A percentile compares a stretch with the other conserved stretches of the same genome.
Conservation (phyloP, 192 early-diverging fungal species). For the Coemansia nantahalensis region DNA sequence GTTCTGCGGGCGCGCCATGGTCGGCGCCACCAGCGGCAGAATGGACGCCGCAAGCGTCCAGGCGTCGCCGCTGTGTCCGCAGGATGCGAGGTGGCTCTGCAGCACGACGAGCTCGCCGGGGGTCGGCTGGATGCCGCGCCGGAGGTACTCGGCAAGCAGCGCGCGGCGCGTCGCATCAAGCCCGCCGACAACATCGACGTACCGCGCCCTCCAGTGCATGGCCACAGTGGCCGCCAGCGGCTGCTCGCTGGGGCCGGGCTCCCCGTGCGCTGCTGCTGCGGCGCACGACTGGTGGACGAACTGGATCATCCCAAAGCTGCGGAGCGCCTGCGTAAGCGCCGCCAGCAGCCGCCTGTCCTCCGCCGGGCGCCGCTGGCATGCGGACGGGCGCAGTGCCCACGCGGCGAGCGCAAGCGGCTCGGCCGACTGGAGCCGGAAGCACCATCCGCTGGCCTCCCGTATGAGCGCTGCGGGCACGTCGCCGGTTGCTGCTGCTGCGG, state of each 20-base stretch:
- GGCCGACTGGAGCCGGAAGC: constrained; percentile 8
- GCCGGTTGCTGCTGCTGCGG: no score
- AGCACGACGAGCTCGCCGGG: constrained; percentile 13
- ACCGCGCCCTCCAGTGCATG: not conserved
- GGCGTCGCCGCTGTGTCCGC: constrained; percentile 3
- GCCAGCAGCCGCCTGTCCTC: constrained; percentile 1
- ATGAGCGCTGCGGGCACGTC: not conserved
- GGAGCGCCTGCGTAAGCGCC: constrained; percentile 6
- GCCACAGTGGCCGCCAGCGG: not conserved
- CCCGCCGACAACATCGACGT: constrained; percentile 2
- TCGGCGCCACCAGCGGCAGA: constrained; percentile 13
- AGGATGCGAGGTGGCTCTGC: constrained; percentile 11
- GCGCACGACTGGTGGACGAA: not conserved
- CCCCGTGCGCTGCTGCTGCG: not conserved
- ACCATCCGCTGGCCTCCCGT: constrained; percentile 22
- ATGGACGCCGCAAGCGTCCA: constrained; percentile 8
- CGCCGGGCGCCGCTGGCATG: not conserved
- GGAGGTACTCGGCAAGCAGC: constrained; percentile 15
- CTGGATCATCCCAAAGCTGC: constrained; percentile 7
- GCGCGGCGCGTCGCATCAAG: constrained; percentile 4
- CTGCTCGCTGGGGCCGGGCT: not conserved
- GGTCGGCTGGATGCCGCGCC: constrained; percentile 24
- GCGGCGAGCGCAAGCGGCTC: not conserved
- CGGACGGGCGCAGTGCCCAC: not conserved
- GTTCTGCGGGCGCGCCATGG: not conserved